phyloP scores from a whole-genome alignment of 2,329 filamentous ascomycete genomes.

The Cordyceps javanica region DNA sequence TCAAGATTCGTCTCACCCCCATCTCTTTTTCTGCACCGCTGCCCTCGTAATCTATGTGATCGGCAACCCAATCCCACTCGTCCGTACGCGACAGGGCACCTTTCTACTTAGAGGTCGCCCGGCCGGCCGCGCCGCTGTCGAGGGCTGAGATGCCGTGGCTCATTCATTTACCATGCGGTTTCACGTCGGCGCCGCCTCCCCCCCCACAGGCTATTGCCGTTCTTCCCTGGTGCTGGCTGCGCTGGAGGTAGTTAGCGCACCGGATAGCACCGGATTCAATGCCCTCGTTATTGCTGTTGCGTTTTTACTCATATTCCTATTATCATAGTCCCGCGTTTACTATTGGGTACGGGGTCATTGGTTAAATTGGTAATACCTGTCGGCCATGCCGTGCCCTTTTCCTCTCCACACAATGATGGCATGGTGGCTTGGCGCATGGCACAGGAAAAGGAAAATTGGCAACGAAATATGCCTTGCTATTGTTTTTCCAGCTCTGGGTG shows the following conservation, averaged over 20 bases:
- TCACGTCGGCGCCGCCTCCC: constrained; percentile 50
- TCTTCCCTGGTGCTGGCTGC: neutral
- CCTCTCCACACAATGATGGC: neutral
- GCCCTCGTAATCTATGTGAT: neutral
- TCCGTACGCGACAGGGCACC: neutral
- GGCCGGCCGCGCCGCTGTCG: too few relatives aligned
- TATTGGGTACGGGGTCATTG: neutral
- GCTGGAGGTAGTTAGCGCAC: neutral
- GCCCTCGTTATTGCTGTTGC: neutral
- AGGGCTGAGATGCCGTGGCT: neutral
- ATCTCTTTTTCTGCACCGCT: too few relatives aligned
- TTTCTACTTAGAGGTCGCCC: too few relatives aligned
- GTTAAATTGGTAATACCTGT: neutral
- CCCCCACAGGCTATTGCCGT: constrained; percentile 14
- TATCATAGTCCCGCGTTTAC: neutral
- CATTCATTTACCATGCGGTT: constrained; percentile 56
- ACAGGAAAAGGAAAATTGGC: neutral
- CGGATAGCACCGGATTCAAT: neutral
- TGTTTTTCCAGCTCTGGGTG: neutral
- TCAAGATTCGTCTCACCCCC: too few relatives aligned
- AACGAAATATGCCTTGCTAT: too few relatives aligned
- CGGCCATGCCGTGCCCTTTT: neutral
- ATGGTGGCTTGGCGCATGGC: neutral
- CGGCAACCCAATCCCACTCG: neutral
- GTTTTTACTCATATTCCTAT: neutral